phyloP scores from a whole-genome alignment of 192 early-diverging fungal genomes.

The Chytriomyces confervae region DNA sequence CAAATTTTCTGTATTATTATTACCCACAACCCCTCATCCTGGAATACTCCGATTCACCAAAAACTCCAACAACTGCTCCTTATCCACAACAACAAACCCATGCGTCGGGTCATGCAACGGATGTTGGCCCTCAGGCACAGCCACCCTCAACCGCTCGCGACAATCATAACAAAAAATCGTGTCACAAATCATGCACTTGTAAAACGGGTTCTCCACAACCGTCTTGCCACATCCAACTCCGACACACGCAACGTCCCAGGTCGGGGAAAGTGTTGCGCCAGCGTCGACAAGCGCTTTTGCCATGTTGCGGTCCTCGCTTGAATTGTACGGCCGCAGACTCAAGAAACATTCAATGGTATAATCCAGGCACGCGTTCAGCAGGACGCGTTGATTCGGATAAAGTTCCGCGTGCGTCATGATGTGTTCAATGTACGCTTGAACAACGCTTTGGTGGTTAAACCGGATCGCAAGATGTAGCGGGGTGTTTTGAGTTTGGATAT shows the following conservation, averaged over 20 bases:
- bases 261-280: background rate
- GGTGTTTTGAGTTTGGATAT: background rate
- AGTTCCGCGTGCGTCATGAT: background rate
- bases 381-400: background rate
- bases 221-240: background rate
- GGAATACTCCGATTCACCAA: background rate
- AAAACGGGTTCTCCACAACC: background rate
- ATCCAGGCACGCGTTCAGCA: background rate
- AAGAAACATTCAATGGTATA: constrained; percentile 16
- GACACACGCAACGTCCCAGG: background rate
- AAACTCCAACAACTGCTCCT: background rate
- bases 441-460: background rate
- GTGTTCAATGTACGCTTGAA: background rate
- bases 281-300: background rate
- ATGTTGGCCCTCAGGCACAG: background rate
- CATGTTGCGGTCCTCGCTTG: background rate
- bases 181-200: constrained; percentile 10
- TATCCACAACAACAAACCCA: constrained; percentile 4
- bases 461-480: background rate
- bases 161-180: constrained; percentile 2
- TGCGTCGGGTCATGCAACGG: background rate
- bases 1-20: no score
- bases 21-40: background rate
- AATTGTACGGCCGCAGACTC: constrained; percentile 5
- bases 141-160: background rate